These are phyloP conservation scores for Candolleomyces eurysporus DNA, from an alignment of 768 basidiomycete species.

Conservation along the genomic window DNA sequence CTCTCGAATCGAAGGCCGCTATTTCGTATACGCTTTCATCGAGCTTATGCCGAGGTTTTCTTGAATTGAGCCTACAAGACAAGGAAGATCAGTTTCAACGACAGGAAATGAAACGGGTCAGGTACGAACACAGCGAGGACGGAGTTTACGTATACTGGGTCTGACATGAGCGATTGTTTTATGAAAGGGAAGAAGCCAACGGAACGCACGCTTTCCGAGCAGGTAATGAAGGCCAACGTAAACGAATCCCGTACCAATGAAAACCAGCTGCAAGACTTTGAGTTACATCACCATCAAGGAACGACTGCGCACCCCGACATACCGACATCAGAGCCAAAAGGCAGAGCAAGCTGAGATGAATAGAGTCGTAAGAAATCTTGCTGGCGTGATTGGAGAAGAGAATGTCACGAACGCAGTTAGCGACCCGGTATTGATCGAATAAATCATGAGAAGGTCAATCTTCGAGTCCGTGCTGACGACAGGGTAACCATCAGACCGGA, in stretches of 20 bases:
- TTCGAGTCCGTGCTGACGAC: slow-evolving; percentile 8
- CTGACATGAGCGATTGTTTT: neutral
- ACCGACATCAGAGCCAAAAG: slow-evolving; percentile 8
- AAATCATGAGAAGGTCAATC: slow-evolving; percentile 12
- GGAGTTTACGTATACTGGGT: slow-evolving; percentile 9
- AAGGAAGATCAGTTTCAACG: neutral
- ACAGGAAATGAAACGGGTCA: neutral
- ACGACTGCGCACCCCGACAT: neutral
- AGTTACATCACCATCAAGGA: neutral
- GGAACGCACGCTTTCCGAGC: slow-evolving; percentile 6
- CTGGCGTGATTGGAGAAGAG: neutral
- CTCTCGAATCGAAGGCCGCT: slow-evolving; percentile 3
- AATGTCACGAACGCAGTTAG: slow-evolving; percentile 2
- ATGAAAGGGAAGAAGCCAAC: neutral
- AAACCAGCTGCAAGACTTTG: neutral
- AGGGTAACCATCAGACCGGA: neutral
- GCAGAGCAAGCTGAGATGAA: neutral
- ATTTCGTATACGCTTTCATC: slow-evolving; percentile 7
- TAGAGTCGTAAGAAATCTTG: neutral
- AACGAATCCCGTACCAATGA: slow-evolving; percentile 3
- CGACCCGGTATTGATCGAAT: slow-evolving; percentile 9
- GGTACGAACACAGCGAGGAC: slow-evolving; percentile 4
- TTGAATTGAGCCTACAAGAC: slow-evolving; percentile 1
- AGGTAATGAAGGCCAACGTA: slow-evolving; percentile 7
- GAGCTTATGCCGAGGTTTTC: slow-evolving; percentile 6